phyloP scores from a whole-genome alignment of 257 asterid genomes.

The Osmanthus fragrans region DNA sequence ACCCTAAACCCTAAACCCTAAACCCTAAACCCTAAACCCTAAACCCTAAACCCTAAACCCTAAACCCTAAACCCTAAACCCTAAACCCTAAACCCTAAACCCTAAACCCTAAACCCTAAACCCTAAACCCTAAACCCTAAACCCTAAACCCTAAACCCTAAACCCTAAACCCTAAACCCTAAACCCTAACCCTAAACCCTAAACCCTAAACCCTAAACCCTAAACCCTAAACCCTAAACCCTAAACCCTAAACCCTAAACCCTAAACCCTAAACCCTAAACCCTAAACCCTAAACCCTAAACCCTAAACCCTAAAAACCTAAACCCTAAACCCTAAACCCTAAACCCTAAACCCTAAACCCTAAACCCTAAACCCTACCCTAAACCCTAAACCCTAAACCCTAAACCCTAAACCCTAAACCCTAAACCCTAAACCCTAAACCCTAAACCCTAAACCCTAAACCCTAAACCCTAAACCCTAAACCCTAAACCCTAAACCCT shows the following conservation, averaged over 20 bases:
- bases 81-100: constrained; percentile 1
- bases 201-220: constrained; percentile 24
- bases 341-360: constrained; percentile 15
- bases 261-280: constrained; percentile 7
- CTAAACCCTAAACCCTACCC: constrained; percentile 12
- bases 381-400: constrained; percentile 12
- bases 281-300: constrained; percentile 19
- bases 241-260: constrained; percentile 19
- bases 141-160: constrained; percentile 14
- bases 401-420: constrained; percentile 17
- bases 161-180: constrained; percentile 15
- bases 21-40: constrained; percentile 4
- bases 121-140: constrained; percentile 11
- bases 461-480: too few relatives aligned
- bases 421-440: too few relatives aligned
- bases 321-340: constrained; percentile 18
- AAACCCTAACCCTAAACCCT: constrained; percentile 8
- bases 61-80: constrained; percentile 2
- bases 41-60: constrained; percentile 11
- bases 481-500: too few relatives aligned
- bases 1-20: constrained; percentile 8
- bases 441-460: too few relatives aligned
- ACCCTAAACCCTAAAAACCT: constrained; percentile 17
- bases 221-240: constrained; percentile 15
- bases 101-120: constrained; percentile 6